phyloP scores from a whole-genome alignment of 2,329 filamentous ascomycete species.

The Botrytis byssoidea region DNA sequence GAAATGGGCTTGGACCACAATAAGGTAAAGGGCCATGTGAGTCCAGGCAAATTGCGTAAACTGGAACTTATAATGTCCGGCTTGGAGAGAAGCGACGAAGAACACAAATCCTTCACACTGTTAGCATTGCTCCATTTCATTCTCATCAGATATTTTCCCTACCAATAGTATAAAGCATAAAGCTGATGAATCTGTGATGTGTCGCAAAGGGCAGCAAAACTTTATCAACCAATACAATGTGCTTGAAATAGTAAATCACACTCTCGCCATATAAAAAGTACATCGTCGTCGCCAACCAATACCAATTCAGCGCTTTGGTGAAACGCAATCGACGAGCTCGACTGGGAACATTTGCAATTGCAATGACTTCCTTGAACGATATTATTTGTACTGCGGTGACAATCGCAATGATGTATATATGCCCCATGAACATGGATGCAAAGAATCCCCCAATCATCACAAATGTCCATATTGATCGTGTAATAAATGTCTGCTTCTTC shows the following conservation, averaged over 20 bases:
- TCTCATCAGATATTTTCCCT: slow-evolving; percentile 38
- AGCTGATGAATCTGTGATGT: slow-evolving; percentile 98
- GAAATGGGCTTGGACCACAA: slow-evolving; percentile 97
- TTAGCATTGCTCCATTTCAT: slow-evolving; percentile 34
- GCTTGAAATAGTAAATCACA: slow-evolving; percentile 99
- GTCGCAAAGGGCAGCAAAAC: slow-evolving; percentile 90
- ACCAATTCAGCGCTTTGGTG: slow-evolving; percentile 97
- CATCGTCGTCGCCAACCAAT: slow-evolving; percentile 98
- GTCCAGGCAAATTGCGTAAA: slow-evolving; percentile 99
- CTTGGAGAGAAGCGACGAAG: slow-evolving; percentile 92
- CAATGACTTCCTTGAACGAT: slow-evolving; percentile 98
- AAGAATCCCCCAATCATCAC: slow-evolving; percentile 97
- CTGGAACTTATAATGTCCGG: slow-evolving; percentile 96
- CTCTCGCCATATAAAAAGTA: slow-evolving; percentile 99
- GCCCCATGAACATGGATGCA: slow-evolving; percentile 85
- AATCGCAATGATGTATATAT: slow-evolving; percentile 94
- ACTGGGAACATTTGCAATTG: slow-evolving; percentile 92
- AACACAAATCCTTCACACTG: slow-evolving; percentile 79
- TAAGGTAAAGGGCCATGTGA: slow-evolving; percentile 97
- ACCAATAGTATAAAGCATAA: slow-evolving; percentile 97
- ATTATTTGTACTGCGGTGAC: slow-evolving; percentile 93
- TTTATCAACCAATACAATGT: slow-evolving; percentile 92
- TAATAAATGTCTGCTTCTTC: slow-evolving; percentile 98
- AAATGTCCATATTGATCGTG: slow-evolving; percentile 94
- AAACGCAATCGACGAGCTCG: slow-evolving; percentile 86